Evolutionary conservation across 2,329 filamentous ascomycete species (phyloP), one percentile per base, ranked within the genome.

Genomic region (Conoideocrella luteorostrata): DNA sequence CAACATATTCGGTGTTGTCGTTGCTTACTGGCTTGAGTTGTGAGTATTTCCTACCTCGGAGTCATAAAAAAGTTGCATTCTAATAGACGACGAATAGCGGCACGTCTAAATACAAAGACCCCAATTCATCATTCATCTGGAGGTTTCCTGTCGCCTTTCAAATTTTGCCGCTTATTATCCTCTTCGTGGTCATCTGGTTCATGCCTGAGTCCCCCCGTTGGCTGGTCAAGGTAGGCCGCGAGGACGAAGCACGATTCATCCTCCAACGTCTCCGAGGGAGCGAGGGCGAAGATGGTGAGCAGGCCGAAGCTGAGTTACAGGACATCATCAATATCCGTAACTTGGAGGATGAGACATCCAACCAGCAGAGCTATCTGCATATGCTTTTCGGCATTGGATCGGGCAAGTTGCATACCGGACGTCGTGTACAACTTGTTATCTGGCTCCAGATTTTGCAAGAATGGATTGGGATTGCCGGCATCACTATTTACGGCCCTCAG

Each of bases 391-490:
- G 80, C 3, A 73, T 77, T 43, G 79, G 78, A 3, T 82, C 79
- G 0, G 82, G 74, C 0, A 78, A 83, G 41, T 60, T 86, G 7
- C 82, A 86, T 50, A 82, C 77, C 0, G 83, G 75, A 1, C 71
- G 83, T 1, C 76, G 84, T 5, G 80, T 86, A 0, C 81, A 86
- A 53, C 70, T 87, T 2, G 81, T 83, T 3, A 71, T 87, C 28
- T 86, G 82, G 81, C 68, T 86, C 7, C 81, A 86, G 61, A 82
- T 86, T 35, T 74, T 86, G 56, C 81, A 85, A 54, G 77, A 84
- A 52, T 84, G 81, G 79, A 74, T 81, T 41, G 80, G 82, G 0
- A 86, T 86, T 47, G 80, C 82, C 0, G 82, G 80, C 33, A 79
- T 86, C 3, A 85, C 81, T 0, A 72, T 86, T 28, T 80, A 74